phyloP scores from a whole-genome alignment of 1,284 basidiomycete species.

The Ustilago xerochloae region DNA sequence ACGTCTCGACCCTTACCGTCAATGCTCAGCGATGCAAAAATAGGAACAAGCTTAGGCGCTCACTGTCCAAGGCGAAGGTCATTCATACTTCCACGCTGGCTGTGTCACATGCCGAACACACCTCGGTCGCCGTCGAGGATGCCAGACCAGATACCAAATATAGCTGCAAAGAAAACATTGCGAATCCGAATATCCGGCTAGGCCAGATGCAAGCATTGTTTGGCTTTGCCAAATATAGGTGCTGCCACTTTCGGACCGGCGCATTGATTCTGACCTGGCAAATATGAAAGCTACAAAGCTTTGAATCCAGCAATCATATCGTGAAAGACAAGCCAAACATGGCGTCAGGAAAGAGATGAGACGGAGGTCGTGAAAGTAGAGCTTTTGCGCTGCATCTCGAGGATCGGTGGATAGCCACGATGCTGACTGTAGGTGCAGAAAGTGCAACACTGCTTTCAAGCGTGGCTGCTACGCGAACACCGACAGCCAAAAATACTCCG shows the following conservation, averaged over 20 bases:
- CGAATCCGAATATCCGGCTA: too few species aligned
- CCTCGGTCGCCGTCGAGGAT: neutral
- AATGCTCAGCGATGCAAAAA: neutral
- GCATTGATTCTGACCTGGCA: too few species aligned
- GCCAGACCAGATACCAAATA: conserved; percentile 5
- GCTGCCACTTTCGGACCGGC: too few species aligned
- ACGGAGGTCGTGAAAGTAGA: neutral
- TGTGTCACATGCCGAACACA: neutral
- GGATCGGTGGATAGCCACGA: neutral
- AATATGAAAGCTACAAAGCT: too few species aligned
- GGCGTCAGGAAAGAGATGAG: too few species aligned
- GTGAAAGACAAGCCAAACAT: neutral
- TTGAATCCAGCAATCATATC: too few species aligned
- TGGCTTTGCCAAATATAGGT: neutral
- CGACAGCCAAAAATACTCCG: conserved; percentile 7
- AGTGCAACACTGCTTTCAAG: neutral
- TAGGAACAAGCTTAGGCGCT: neutral
- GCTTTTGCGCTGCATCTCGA: conserved; percentile 2
- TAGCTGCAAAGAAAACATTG: conserved; percentile 1
- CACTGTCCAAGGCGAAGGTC: neutral
- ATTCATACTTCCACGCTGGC: neutral
- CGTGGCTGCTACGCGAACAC: neutral
- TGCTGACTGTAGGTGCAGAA: conserved; percentile 1
- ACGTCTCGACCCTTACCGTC: neutral
- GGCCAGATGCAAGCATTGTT: neutral